A percentile compares a stretch with the other conserved stretches of the same genome.
Conservation (phyloP, 768 basidiomycete genomes). For the Butyriboletus loyo region DNA sequence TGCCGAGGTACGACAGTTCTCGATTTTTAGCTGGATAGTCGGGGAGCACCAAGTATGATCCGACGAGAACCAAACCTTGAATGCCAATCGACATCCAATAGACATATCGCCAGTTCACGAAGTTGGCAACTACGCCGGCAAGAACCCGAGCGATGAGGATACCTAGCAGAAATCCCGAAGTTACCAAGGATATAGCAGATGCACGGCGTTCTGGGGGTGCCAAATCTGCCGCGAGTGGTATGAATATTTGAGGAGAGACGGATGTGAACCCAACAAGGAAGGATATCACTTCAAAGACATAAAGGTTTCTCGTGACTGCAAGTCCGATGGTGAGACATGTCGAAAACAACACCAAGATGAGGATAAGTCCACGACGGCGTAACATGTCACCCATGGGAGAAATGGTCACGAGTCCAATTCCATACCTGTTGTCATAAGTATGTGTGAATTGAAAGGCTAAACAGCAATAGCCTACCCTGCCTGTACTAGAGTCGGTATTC, state of each 20-base stretch:
- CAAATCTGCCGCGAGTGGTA: conserved; percentile 75
- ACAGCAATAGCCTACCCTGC: conserved; percentile 46
- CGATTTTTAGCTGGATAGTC: conserved; percentile 76
- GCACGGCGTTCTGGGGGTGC: conserved; percentile 71
- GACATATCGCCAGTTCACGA: conserved; percentile 63
- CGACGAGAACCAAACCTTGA: conserved; percentile 52
- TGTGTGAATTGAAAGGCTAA: neutral
- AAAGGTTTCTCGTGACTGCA: conserved; percentile 54
- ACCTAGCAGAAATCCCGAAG: conserved; percentile 65
- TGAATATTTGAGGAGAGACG: conserved; percentile 66
- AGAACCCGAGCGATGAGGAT: conserved; percentile 71
- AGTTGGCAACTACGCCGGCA: conserved; percentile 69
- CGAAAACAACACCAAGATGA: conserved; percentile 53
- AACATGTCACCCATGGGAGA: conserved; percentile 81
- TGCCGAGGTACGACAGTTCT: conserved; percentile 57
- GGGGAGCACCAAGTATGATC: conserved; percentile 61
- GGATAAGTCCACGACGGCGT: conserved; percentile 65
- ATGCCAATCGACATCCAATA: conserved; percentile 74
- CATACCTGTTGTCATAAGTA: conserved; percentile 46
- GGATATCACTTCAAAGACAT: conserved; percentile 59
- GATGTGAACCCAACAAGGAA: conserved; percentile 67
- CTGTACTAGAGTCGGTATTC: conserved; percentile 62
- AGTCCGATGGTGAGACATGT: conserved; percentile 66
- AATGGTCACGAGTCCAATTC: conserved; percentile 65
- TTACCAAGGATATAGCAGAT: conserved; percentile 68